These are phyloP conservation scores for Phytophthora fragariae DNA, from an alignment of 352 stramenopile genomes.

Conservation along the genomic window DNA sequence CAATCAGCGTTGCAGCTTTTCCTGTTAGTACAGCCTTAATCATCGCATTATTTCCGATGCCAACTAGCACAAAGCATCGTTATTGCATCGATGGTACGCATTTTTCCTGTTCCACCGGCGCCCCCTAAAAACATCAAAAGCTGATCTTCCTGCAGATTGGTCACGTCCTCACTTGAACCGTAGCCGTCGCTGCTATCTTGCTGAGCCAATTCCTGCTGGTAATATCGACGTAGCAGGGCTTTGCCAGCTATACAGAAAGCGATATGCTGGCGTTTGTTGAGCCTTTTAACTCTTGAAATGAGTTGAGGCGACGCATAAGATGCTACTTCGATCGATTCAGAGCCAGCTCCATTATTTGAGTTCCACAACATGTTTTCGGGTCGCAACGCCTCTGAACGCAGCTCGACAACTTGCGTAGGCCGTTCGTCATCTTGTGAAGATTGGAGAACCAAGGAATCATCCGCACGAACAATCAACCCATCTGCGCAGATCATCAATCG, in stretches of 20 bases:
- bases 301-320: neutral
- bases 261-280: neutral
- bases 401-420: neutral
- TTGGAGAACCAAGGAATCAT: neutral
- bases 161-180: neutral
- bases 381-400: neutral
- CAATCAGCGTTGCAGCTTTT: constrained; percentile 17
- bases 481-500: neutral
- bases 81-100: constrained; percentile 2
- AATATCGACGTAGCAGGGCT: neutral
- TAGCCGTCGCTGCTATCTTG: neutral
- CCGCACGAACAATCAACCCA: neutral
- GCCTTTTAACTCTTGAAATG: neutral
- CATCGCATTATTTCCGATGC: neutral
- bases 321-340: neutral
- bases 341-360: neutral
- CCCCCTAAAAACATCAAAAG: neutral
- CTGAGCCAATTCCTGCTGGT: neutral
- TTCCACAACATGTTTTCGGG: neutral
- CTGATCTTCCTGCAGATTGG: neutral
- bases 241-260: neutral
- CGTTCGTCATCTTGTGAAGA: neutral
- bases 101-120: constrained; percentile 14
- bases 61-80: constrained; percentile 8
- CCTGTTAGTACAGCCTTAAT: constrained; percentile 10